Evolutionary conservation across 1,139 yeast genomes (phyloP), one percentile per base, ranked within the genome.

Genomic region (Candida anutae): DNA sequence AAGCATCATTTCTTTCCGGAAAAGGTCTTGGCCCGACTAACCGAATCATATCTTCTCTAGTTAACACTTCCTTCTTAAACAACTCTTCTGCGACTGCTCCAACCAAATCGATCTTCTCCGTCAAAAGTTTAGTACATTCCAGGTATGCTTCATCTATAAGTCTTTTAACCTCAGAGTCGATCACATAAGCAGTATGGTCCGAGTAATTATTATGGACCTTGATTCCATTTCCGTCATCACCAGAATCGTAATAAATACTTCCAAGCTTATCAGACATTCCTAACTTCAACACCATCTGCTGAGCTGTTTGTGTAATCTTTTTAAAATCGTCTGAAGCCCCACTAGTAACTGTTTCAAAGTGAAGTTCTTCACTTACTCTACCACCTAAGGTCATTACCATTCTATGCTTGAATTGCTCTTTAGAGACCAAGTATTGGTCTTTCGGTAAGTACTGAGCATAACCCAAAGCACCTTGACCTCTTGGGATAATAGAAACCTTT

Each of bases 361-460:
- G 83, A 26, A 81, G 50, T 45, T 80, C 90, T 51, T 81, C 93
- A 28, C 81, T 72, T 11, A 81, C 87, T 48, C 93, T 64, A 13
- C 93, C 93, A 35, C 87, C 93, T 18, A 81, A 54, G 1, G 88
- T 70, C 90, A 81, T 81, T 21, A 81, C 75, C 81, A 81, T 79
- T 42, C 85, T 64, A 50, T 81, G 85, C 38, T 56, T 60, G 39
- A 77, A 67, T 45, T 81, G 87, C 39, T 75, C 77, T 30, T 74
- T 71, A 16, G 80, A 69, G 29, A 78, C 61, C 39, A 81, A 59
- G 41, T 74, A 80, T 33, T 77, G 77, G 49, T 81, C 93, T 36
- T 80, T 80, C 4, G 93, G 93, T 39, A 81, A 62, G 43, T 81
- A 81, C 48, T 80, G 90, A 1, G 93, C 93, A 50, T 81, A 81